Conservation (phyloP, 306 rosid genomes). For the Dalbergia cochinchinensis region DNA sequence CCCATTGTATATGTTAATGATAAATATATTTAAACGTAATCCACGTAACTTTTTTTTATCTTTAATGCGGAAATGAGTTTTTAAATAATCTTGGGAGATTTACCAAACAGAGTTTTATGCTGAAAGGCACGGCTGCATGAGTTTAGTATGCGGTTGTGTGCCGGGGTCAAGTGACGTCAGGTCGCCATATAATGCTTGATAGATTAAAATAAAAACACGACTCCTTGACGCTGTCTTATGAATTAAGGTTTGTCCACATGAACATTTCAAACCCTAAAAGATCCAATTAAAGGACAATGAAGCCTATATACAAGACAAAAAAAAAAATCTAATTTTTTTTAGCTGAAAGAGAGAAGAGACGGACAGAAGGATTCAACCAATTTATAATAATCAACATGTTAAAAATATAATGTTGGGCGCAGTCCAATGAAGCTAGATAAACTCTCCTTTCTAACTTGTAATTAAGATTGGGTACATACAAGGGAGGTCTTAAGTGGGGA, state of each 20-base stretch:
- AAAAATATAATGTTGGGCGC: background rate
- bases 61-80: too few species aligned
- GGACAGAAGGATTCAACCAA: background rate
- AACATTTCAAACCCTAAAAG: conserved; percentile 17
- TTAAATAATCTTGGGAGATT: too few species aligned
- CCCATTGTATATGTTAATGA: too few species aligned
- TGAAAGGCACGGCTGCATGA: background rate
- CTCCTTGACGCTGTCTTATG: background rate
- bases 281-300: background rate
- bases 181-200: background rate
- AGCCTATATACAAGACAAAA: background rate
- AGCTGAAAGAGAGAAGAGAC: background rate
- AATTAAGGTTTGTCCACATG: background rate
- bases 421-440: conserved; percentile 25
- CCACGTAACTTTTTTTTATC: too few species aligned
- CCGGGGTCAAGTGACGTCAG: background rate
- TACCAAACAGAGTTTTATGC: too few species aligned
- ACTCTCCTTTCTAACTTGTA: background rate
- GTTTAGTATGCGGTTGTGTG: background rate
- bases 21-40: too few species aligned
- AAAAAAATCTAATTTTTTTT: background rate
- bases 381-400: conserved; percentile 9
- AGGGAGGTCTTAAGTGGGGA: conserved; percentile 74
- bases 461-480: conserved; percentile 46
- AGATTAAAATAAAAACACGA: background rate